Base-by-base conservation (phyloP, 768 basidiomycete species). In the Leccinellum rugosiceps region DNA sequence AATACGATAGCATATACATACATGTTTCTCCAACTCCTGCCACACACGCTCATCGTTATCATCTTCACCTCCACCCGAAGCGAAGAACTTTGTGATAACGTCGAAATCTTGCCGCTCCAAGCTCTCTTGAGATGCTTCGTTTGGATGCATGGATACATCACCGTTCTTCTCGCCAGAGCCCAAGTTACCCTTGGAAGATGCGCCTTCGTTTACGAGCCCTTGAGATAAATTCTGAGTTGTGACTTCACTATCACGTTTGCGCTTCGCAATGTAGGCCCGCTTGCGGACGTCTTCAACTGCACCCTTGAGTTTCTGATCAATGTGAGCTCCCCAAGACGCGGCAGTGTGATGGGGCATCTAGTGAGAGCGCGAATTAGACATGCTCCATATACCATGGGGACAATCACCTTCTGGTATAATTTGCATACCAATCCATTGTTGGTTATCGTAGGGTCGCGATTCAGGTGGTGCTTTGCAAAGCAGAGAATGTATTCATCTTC, bases 261-360 rank as follows among this genome's bases (percentile, higher is more conserved):
- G 75, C 55, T 71, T 75, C 15, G 76, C 76, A 55, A 85, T 82
- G n/a, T 73, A 74, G 19, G 80, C 79, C 52, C 74, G 77, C 67
- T 83, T 82, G 52, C 78, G 75, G 52, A 79, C 67, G 6, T 69
- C 63, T n/a, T 82, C 83, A 11, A 87, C 57, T 41, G 76, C 70
- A 10, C 73, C 65, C 23, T 69, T 70, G 10, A 76, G 38, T 53
- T 68, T 66, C 52, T 58, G 58, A 30, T 60, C 45, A 19, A 83
- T 50, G 48, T 78, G 75, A n/a, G 63, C 65, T 31, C 53, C 61
- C 86, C 86, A 89, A 14, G 85, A 86, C 8, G 32, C 65, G 6
- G 62, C 13, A 3, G 76, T 63, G 66, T 89, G 88, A 60, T 84
- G 80, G 26, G 85, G 81, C 75, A 89, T 75, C 88, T 90, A 56